Evolutionary conservation across 768 basidiomycete genomes (phyloP).

Genomic region (Podaxis sp.): DNA sequence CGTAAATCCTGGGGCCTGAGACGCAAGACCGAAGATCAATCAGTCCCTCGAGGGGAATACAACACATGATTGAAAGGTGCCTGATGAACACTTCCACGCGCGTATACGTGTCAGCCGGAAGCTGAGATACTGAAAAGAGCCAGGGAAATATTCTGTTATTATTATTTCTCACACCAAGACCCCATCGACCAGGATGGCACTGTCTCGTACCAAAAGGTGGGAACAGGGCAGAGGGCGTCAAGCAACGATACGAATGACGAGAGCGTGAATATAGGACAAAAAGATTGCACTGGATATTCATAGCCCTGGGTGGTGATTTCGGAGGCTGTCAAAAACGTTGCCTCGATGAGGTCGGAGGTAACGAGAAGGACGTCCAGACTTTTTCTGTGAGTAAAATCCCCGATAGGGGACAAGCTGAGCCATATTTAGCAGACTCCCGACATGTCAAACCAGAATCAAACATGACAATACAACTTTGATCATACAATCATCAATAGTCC

Average conservation of each 20-base stretch:
- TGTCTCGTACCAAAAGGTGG: neutral
- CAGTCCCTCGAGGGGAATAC: neutral
- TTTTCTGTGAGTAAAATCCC: neutral
- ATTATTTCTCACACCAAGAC: neutral
- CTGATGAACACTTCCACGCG: neutral
- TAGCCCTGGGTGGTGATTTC: neutral
- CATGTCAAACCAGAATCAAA: conserved; percentile 6
- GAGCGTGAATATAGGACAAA: too few relatives aligned
- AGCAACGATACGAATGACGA: neutral
- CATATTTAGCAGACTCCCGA: neutral
- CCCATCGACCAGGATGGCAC: neutral
- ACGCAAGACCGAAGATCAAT: neutral
- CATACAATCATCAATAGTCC: neutral
- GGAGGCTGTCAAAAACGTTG: neutral
- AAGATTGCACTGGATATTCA: neutral
- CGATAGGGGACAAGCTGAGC: neutral
- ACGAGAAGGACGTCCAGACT: neutral
- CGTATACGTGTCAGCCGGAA: neutral
- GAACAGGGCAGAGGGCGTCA: neutral
- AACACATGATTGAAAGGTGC: conserved; percentile 3
- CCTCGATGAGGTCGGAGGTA: conserved; percentile 9
- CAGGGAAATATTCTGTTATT: neutral
- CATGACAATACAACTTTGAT: neutral
- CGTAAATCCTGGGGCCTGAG: neutral
- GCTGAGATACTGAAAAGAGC: neutral